Evolutionary conservation across 2,329 filamentous ascomycete species (phyloP), one percentile per base, ranked within the genome.

Genomic region (Teratosphaeria nubilosa): DNA sequence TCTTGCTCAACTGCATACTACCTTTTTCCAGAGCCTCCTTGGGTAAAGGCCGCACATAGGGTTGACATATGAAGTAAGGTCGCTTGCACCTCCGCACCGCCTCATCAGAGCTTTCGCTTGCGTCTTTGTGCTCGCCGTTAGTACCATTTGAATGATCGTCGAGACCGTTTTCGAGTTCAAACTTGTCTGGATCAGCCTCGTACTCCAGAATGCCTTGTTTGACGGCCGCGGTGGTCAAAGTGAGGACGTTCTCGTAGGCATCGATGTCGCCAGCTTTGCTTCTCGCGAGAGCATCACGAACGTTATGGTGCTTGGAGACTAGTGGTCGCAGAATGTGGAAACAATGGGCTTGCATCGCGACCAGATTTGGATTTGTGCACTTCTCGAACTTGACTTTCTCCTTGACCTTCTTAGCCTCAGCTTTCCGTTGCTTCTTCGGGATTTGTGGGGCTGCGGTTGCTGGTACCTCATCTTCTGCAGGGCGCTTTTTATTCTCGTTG

Each of bases 61-160:
- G 87, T 75, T 97, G 91, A 56, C 86, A 90, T 3, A 96, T 81
- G 90, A 90, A 96, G 82, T 86, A 96, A 1, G 91, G 91, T 63
- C 90, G 77, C 70, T 85, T 86, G 69, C 90, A 95, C 60, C 83
- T 78, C 57, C 81, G 82, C 27, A 94, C 84, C 0, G 87, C 85
- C 9, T 82, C 84, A 20, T 84, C 75, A 4, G 65, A 68, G 34
- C 56, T 69, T 56, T 71, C 72, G 56, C 61, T 20, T 56, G 65
- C 58, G 54, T 68, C 53, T 58, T 25, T 27, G 50, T 53, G 31
- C 25, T 48, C n/a, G 16, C 20, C 20, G 14, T 55, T 45, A 5
- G 5, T 30, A 41, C 34, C 34, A 16, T 14, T 20, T 48, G 51
- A 16, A 30, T 30, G 27, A 25, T 31, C 58, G 45, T 57, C 62